Percentiles rank a stretch among this genome's conserved stretches.
These are phyloP conservation scores for Gryganskiella cystojenkinii DNA, from an alignment of 192 early-diverging fungal species.

Conservation along the genomic window DNA sequence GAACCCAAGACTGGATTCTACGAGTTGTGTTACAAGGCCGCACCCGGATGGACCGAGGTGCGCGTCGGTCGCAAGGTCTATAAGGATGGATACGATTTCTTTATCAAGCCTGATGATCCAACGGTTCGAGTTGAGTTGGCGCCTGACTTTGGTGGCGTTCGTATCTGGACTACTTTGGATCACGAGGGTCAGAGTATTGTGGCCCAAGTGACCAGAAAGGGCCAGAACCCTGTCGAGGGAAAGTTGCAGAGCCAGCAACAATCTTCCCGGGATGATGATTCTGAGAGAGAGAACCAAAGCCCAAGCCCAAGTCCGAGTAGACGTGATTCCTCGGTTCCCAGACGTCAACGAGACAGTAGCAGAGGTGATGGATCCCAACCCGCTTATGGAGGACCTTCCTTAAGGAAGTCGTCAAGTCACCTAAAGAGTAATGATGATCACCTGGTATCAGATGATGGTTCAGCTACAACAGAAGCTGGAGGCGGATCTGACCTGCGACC, in stretches of 20 bases:
- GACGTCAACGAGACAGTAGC: conserved; percentile 25
- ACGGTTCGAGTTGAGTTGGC: conserved; percentile 56
- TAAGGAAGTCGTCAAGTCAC: conserved; percentile 33
- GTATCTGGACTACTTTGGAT: conserved; percentile 54
- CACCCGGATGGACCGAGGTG: conserved; percentile 61
- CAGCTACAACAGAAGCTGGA: conserved; percentile 27
- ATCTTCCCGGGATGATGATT: conserved; percentile 4
- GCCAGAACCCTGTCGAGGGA: conserved; percentile 4
- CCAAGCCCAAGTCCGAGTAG: background rate
- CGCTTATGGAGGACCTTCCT: conserved; percentile 27
- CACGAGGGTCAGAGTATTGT: conserved; percentile 49
- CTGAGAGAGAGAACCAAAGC: conserved; percentile 2
- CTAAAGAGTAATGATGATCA: conserved; percentile 45
- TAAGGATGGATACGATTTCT: conserved; percentile 57
- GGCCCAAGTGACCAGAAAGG: conserved; percentile 46
- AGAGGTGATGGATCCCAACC: conserved; percentile 17
- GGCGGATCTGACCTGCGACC: conserved; percentile 41
- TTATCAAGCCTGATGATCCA: conserved; percentile 50
- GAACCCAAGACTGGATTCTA: conserved; percentile 51
- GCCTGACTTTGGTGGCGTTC: conserved; percentile 54
- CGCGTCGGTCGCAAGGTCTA: conserved; percentile 54
- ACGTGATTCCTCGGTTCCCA: conserved; percentile 19
- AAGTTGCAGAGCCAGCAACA: background rate
- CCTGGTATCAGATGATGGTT: conserved; percentile 28
- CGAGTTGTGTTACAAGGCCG: conserved; percentile 54